These are phyloP conservation scores for Penicillium italicum DNA, from an alignment of 2,329 filamentous ascomycete species.

Conservation along the genomic window DNA sequence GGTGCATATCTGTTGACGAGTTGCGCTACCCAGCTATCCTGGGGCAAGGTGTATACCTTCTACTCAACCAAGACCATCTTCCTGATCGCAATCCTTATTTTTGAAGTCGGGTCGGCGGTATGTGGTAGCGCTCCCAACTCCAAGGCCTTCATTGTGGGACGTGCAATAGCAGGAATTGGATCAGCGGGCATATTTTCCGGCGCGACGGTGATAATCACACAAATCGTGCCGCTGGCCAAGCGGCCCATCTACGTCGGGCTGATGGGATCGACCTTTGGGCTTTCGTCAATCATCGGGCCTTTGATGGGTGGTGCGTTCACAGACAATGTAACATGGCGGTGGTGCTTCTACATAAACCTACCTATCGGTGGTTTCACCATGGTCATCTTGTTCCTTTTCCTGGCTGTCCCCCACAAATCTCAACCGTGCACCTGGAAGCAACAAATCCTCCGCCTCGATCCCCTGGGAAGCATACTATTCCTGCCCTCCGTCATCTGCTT, in stretches of 20 bases:
- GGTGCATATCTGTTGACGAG: conserved; percentile 42
- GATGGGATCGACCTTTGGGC: conserved; percentile 55
- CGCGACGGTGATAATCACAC: conserved; percentile 26
- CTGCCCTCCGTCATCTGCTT: conserved; percentile 23
- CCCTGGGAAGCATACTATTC: conserved; percentile 34
- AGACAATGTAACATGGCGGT: conserved; percentile 37
- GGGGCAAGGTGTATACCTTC: conserved; percentile 37
- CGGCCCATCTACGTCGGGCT: conserved; percentile 45
- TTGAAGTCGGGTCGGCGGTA: conserved; percentile 39
- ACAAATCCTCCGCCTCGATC: conserved; percentile 41
- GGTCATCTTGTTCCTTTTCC: conserved; percentile 48
- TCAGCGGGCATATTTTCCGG: conserved; percentile 34
- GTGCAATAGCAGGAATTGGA: conserved; percentile 37
- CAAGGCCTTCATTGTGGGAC: conserved; percentile 34
- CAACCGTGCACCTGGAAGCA: conserved; percentile 32
- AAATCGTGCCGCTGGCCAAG: conserved; percentile 51
- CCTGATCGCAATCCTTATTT: conserved; percentile 32
- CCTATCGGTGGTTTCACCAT: conserved; percentile 42
- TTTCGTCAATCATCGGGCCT: conserved; percentile 46
- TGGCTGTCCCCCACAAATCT: conserved; percentile 20
- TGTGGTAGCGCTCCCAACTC: conserved; percentile 34
- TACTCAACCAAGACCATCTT: conserved; percentile 38
- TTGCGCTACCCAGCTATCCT: conserved; percentile 37
- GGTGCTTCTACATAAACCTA: conserved; percentile 47
- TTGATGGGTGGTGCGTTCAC: conserved; percentile 46